Conservation (phyloP, 805 yeast genomes). For the Sungouiozyma intestinalis region DNA sequence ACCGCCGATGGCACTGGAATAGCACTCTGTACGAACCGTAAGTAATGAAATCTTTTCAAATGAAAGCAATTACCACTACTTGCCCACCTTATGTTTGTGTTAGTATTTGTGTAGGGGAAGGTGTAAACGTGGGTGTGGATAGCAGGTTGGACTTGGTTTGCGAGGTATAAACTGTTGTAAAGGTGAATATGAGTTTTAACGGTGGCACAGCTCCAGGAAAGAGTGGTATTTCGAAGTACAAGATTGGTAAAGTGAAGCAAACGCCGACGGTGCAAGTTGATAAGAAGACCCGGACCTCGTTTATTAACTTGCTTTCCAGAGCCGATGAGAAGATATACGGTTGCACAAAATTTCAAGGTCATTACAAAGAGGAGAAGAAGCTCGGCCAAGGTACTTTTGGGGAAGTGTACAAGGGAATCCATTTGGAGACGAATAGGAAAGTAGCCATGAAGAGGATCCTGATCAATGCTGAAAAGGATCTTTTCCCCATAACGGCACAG, state of each 20-base stretch:
- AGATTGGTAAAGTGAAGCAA: slow-evolving; percentile 28
- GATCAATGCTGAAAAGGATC: slow-evolving; percentile 37
- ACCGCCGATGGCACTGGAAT: too few relatives aligned
- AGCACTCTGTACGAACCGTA: too few relatives aligned
- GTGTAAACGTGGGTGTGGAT: too few relatives aligned
- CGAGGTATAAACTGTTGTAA: too few relatives aligned
- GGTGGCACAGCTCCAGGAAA: not conserved
- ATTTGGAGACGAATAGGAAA: slow-evolving; percentile 35
- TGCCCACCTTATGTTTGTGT: too few relatives aligned
- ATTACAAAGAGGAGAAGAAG: slow-evolving; percentile 32
- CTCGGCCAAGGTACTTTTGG: slow-evolving; percentile 86
- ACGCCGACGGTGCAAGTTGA: slow-evolving; percentile 24
- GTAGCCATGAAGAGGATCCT: slow-evolving; percentile 86
- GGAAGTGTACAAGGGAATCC: slow-evolving; percentile 71
- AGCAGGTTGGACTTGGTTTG: too few relatives aligned
- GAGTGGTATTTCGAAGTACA: slow-evolving; percentile 14
- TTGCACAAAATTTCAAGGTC: slow-evolving; percentile 21
- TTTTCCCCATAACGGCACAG: slow-evolving; percentile 89
- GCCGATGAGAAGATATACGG: slow-evolving; percentile 24
- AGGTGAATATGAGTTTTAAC: not conserved
- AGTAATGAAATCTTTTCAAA: too few relatives aligned
- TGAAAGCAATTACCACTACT: too few relatives aligned
- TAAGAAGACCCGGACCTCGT: slow-evolving; percentile 18
- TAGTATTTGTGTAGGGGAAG: too few relatives aligned
- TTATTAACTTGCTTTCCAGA: slow-evolving; percentile 18